Base-by-base conservation (phyloP, 75 land plant genomes). In the Cunninghamia lanceolata region DNA sequence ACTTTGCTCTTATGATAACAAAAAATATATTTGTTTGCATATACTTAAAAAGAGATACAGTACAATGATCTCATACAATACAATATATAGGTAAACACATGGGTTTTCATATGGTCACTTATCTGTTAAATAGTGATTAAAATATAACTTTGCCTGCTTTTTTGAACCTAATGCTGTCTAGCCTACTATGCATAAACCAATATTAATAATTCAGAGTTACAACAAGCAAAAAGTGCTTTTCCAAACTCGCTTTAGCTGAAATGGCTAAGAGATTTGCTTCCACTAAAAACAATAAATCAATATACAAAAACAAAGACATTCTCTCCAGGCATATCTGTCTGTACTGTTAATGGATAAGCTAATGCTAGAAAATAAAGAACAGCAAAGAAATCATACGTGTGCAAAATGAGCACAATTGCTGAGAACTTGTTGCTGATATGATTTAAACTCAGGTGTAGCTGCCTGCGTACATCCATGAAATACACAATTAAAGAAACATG, bases 361-460 rank as follows among this genome's bases (percentile, higher is more conserved):
- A 84, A 9, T n/a, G 56, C 52, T 14, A 43, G 56, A 53, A 32
- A 30, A 28, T 32, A 84, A 63, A 32, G 71, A 59, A 35, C n/a
- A 36, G 40, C 25, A 15, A 63, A 38, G 17, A 32, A 17, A n/a
- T 32, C 25, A 17, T 89, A 96, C 99, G 91, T 94, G 89, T 32
- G 99, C 97, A 92, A 97, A 97, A 52, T 86, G 91, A 77, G 98
- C 89, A 84, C 91, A 95, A 78, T 97, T 97, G 32, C 90, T 93
- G 28, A 97, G 94, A 68, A 97, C 99, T 92, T 97, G 99, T 86
- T 97, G 95, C 88, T 95, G 97, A 78, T 97, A 97, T 15, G 96
- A 93, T 85, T 92, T 97, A 87, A 91, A 97, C 85, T 97, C 99
- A 56, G 95, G 92, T n/a, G 99, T 93, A 19, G 89, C 94, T 34